These are phyloP conservation scores for Graphilbum sp. DNA, from an alignment of 2,329 filamentous ascomycete genomes.

Conservation along the genomic window DNA sequence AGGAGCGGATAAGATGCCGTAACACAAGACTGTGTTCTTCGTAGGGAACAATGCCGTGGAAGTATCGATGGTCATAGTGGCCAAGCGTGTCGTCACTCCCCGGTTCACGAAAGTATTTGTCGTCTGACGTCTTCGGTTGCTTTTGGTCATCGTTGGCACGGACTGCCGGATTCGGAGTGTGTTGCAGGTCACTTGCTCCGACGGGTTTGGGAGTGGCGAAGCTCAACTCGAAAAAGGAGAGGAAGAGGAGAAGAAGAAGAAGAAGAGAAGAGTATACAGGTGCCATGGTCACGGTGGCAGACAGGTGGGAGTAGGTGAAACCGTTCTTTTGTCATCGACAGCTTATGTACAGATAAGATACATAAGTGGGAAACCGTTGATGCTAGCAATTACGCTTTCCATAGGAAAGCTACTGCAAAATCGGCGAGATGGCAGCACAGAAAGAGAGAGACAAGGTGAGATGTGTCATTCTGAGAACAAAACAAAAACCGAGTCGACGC, in stretches of 20 bases:
- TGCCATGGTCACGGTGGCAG: too few species aligned
- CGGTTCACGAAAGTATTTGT: conserved; percentile 52
- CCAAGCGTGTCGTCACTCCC: conserved; percentile 41
- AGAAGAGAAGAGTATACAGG: neutral
- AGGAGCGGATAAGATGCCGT: conserved; percentile 55
- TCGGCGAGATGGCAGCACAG: too few species aligned
- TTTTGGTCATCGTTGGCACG: neutral
- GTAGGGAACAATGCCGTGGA: conserved; percentile 44
- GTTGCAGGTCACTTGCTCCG: too few species aligned
- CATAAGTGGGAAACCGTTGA: too few species aligned
- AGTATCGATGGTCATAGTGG: conserved; percentile 64
- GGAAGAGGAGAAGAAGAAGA: neutral
- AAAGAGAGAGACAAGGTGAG: too few species aligned
- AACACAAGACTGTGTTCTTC: conserved; percentile 50
- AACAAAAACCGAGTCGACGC: too few species aligned
- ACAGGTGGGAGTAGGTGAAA: too few species aligned
- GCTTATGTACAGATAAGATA: too few species aligned
- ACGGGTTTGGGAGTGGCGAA: neutral
- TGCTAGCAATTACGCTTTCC: too few species aligned
- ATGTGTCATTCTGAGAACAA: too few species aligned
- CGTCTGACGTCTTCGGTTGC: conserved; percentile 10
- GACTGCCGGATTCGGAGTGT: neutral
- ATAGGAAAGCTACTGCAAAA: too few species aligned
- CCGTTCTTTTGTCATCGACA: too few species aligned
- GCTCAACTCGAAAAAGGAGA: neutral